Conservation (phyloP, 2,329 filamentous ascomycete genomes). For the Myriosclerotinia curreyana region DNA sequence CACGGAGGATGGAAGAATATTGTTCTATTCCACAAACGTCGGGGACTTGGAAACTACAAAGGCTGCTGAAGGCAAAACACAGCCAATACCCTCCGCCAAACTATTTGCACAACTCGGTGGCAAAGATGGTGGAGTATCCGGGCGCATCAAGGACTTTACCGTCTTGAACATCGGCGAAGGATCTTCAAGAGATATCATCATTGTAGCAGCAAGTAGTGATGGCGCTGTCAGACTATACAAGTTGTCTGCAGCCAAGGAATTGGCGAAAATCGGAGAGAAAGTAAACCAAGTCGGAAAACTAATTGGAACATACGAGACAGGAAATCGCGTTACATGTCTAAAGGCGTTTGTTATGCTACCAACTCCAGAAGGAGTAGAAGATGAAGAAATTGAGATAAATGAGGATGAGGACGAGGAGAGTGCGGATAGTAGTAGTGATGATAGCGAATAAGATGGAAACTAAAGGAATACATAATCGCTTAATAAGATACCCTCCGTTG, state of each 20-base stretch:
- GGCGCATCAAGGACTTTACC: constrained; percentile 85
- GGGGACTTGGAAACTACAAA: constrained; percentile 44
- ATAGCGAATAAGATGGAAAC: constrained; percentile 36
- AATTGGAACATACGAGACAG: constrained; percentile 77
- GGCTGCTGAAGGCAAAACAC: constrained; percentile 41
- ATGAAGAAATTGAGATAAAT: constrained; percentile 38
- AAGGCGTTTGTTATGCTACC: constrained; percentile 82
- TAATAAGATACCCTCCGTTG: constrained; percentile 33
- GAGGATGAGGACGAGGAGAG: constrained; percentile 28
- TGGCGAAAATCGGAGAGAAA: constrained; percentile 39
- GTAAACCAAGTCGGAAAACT: constrained; percentile 47
- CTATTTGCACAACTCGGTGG: constrained; percentile 78
- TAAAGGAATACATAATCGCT: too few species aligned
- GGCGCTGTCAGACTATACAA: constrained; percentile 79
- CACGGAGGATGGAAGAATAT: constrained; percentile 83
- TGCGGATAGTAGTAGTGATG: constrained; percentile 33
- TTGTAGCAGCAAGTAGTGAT: constrained; percentile 79
- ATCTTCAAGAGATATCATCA: constrained; percentile 47
- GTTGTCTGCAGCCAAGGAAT: constrained; percentile 43
- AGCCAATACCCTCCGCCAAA: constrained; percentile 57
- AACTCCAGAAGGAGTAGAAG: constrained; percentile 58
- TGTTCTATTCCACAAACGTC: constrained; percentile 73
- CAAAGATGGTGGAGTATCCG: constrained; percentile 63
- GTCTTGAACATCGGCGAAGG: constrained; percentile 45
- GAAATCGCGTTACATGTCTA: constrained; percentile 85